Conservation (phyloP, 2,329 filamentous ascomycete genomes). For the Zasmidium cellare region DNA sequence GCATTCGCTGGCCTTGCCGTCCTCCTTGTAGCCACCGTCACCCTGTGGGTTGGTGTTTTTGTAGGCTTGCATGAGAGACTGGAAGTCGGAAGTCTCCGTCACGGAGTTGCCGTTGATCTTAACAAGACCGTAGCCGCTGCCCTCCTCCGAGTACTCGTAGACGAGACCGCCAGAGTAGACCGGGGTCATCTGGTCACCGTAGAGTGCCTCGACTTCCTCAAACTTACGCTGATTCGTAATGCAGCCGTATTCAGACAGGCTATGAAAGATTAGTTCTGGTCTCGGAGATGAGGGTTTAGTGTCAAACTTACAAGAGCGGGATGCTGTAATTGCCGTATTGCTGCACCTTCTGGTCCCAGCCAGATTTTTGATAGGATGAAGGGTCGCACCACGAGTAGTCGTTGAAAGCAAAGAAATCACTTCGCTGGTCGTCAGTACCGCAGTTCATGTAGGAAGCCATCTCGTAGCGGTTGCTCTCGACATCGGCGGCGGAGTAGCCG, state of each 20-base stretch:
- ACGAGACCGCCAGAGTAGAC: constrained; percentile 95
- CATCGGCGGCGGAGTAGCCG: constrained; percentile 82
- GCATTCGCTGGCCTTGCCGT: constrained; percentile 55
- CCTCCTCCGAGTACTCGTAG: constrained; percentile 86
- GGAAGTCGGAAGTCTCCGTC: constrained; percentile 63
- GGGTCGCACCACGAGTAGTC: constrained; percentile 85
- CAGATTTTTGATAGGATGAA: constrained; percentile 67
- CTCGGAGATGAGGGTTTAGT: no score
- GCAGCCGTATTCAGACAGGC: constrained; percentile 92
- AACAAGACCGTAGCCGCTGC: constrained; percentile 77
- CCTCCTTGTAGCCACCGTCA: constrained; percentile 60
- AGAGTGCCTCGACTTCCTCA: constrained; percentile 75
- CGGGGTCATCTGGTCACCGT: constrained; percentile 76
- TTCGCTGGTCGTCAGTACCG: constrained; percentile 76
- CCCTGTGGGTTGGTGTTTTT: constrained; percentile 54
- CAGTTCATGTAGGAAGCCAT: constrained; percentile 94
- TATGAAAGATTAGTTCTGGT: constrained; percentile 17
- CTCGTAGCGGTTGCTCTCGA: constrained; percentile 80
- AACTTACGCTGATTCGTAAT: constrained; percentile 79
- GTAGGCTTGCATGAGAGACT: constrained; percentile 54
- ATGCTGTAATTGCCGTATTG: constrained; percentile 84
- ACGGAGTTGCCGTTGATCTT: constrained; percentile 55
- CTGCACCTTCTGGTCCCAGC: constrained; percentile 86
- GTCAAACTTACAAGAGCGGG: constrained; percentile 66
- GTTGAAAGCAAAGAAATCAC: constrained; percentile 88